Conservation (phyloP, 257 asterid genomes). For the Solanum clarkiae region DNA sequence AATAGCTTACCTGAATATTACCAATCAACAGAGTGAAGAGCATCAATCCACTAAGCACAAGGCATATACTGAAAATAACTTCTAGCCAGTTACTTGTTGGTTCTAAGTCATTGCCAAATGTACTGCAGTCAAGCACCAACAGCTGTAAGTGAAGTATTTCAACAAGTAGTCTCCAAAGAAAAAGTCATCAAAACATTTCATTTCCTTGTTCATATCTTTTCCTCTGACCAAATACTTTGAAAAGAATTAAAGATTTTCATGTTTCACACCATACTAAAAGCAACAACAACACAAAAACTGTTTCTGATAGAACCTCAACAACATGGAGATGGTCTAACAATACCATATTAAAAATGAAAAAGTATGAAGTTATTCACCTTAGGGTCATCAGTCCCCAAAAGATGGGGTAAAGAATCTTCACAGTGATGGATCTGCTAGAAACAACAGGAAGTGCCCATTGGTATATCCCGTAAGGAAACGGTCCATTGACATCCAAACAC, state of each 20-base stretch:
- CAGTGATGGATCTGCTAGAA: constrained; percentile 62
- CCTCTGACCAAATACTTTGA: not conserved
- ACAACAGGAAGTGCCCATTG: constrained; percentile 86
- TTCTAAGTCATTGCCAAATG: constrained; percentile 82
- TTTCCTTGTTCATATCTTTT: not conserved
- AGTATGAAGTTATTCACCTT: constrained; percentile 30
- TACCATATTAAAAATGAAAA: not conserved
- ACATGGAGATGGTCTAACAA: not conserved
- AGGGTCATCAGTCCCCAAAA: constrained; percentile 96
- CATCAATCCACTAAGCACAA: constrained; percentile 80
- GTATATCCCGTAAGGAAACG: constrained; percentile 77
- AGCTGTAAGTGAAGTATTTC: not conserved
- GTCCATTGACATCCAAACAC: constrained; percentile 74
- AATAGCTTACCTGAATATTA: constrained; percentile 62
- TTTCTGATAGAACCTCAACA: not conserved
- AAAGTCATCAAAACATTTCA: not conserved
- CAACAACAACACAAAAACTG: not conserved
- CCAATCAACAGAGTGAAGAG: constrained; percentile 86
- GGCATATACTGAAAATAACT: constrained; percentile 68
- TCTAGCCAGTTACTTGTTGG: constrained; percentile 87
- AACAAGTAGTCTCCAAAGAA: not conserved
- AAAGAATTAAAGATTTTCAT: not conserved
- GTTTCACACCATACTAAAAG: not conserved
- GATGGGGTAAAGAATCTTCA: constrained; percentile 81
- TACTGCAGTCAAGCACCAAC: constrained; percentile 33